phyloP scores from a whole-genome alignment of 768 basidiomycete species.

The Naganishia randhawae region DNA sequence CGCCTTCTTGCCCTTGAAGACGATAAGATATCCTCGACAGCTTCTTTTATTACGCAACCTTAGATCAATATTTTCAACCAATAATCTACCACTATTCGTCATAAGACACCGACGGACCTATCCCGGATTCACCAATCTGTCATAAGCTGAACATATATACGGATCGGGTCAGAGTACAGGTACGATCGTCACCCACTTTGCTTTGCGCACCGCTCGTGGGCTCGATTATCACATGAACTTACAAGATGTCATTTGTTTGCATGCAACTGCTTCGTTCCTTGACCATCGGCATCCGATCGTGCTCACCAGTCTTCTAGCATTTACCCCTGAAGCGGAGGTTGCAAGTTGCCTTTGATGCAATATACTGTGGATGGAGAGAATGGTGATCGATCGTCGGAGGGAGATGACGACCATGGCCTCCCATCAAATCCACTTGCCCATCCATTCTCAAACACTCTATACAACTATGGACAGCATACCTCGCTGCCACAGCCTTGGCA shows the following conservation, averaged over 20 bases:
- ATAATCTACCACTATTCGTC: neutral
- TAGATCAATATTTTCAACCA: constrained; percentile 1
- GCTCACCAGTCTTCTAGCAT: neutral
- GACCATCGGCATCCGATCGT: no score
- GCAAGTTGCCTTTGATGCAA: neutral
- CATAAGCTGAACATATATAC: neutral
- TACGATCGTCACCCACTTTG: neutral
- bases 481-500: constrained; percentile 13
- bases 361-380: constrained; percentile 12
- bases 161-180: constrained; percentile 1
- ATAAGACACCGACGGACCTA: neutral
- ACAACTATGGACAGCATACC: constrained; percentile 14
- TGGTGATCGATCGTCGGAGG: constrained; percentile 17
- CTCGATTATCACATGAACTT: neutral
- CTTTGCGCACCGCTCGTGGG: neutral
- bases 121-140: neutral
- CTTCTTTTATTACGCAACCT: neutral
- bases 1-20: neutral
- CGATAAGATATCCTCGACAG: constrained; percentile 2
- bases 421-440: constrained; percentile 22
- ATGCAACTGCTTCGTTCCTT: no score
- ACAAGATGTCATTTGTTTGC: constrained; percentile 5
- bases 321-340: neutral
- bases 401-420: constrained; percentile 9
- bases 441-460: constrained; percentile 24